Base-by-base conservation (phyloP, 306 rosid species). In the Castanea sativa region DNA sequence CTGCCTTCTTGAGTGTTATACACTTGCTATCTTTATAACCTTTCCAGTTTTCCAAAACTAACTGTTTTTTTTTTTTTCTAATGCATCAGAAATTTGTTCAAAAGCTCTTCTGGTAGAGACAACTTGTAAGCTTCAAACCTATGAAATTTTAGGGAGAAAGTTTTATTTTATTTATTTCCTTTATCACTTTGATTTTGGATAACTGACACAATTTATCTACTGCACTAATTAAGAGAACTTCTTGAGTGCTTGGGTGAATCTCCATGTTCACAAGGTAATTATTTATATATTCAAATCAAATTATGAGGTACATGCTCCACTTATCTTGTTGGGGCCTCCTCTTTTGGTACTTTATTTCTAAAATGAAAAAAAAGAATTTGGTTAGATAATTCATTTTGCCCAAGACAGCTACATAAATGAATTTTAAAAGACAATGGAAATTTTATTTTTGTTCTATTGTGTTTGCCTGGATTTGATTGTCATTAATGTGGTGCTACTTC, bases 261-360 rank as follows among this genome's bases (percentile, higher is more conserved):
- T 67, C 64, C 69, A 30, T 80, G 84, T 80, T 55, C 76, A 8
- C 45, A 68, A 80, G 84, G 84, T 80, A 57, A 43, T 19, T 51
- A 23, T 33, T 0, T 30, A 30, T 80, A 5, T 19, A 11, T 49
- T 8, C 13, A 11, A 0, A 58, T 58, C 65, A 58, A 58, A 58
- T 19, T 58, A 20, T 6, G 13, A 58, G 0, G 30, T 58, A 58
- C 6, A 58, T 58, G 3, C 65, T 58, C 4, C 30, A 58, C 1
- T 58, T 58, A 20, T 58, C 65, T 58, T 58, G 12, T 12, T 13
- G 1, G 5, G 53, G 15, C 53, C 53, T 49, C 16, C 16, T 49
- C 16, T 49, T 49, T 49, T 49, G 16, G 53, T 49, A 12, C 1
- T 49, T 12, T 49, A 49, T 49, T 49, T 49, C 16, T 49, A 12